Base-by-base conservation (phyloP, 208 protist species). In the Acanthamoeba sp. region DNA sequence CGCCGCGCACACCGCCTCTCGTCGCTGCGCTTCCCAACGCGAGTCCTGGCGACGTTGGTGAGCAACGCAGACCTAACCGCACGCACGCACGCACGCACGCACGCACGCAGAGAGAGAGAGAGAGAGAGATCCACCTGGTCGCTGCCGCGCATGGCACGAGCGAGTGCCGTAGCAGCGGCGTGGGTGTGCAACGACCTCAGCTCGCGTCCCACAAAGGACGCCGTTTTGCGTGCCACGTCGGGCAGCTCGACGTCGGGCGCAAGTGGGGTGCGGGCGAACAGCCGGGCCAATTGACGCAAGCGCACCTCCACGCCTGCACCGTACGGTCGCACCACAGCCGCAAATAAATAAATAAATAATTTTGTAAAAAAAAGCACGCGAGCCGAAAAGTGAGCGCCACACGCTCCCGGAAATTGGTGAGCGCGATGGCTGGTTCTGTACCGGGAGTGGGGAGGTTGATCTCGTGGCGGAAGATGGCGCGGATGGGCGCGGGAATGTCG, bases 391-490 rank as follows among this genome's bases (percentile, higher is more conserved):
- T n/a, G n/a, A n/a, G n/a, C n/a, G n/a, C n/a, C n/a, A n/a, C n/a
- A n/a, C n/a, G n/a, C n/a, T n/a, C n/a, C n/a, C n/a, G n/a, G n/a
- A n/a, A n/a, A n/a, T n/a, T n/a, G 5, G 29, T 4, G 36, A 78
- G 36, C 24, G 14, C 62, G 0, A 6, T 12, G 1, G 6, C 62
- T 27, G 62, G 62, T n/a, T n/a, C 32, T 9, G 40, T 95, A 95
- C 94, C 84, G 80, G 66, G 57, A 32, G 90, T 84, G 6, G 90
- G 92, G 9, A 96, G 73, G 50, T 84, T 59, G 29, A 96, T 94
- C 73, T 96, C 95, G 80, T 96, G 93, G 94, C 93, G 92, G 87
- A 96, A 96, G 50, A 91, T 94, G 88, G 90, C 64, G 57, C 95
- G 94, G 27, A 96, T n/a, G 59, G 93, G 76, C 40, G 90, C 76